These are phyloP conservation scores for Tulasnella sp. DNA, from an alignment of 768 basidiomycete species.

Conservation along the genomic window DNA sequence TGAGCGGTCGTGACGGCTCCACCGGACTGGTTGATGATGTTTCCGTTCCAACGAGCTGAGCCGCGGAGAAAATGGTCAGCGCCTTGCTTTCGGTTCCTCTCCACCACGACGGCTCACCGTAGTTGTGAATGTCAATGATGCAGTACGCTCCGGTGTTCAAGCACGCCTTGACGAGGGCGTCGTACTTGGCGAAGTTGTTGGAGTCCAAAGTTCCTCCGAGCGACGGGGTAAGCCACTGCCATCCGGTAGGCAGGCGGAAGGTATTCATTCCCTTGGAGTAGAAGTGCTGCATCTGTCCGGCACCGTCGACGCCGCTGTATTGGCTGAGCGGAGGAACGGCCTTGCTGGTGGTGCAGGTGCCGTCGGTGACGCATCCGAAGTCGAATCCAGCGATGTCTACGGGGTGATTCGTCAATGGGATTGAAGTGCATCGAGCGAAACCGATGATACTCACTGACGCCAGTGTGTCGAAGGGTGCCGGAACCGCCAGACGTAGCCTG, in stretches of 20 bases:
- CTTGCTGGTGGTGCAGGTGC: conserved; percentile 43
- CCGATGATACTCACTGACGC: conserved; percentile 19
- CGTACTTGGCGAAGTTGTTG: conserved; percentile 54
- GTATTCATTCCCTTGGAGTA: conserved; percentile 56
- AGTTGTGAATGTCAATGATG: conserved; percentile 53
- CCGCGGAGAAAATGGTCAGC: too few species aligned
- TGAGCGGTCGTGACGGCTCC: conserved; percentile 60
- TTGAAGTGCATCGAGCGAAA: conserved; percentile 30
- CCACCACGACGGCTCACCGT: conserved; percentile 42
- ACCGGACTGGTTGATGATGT: conserved; percentile 57
- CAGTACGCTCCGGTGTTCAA: conserved; percentile 56
- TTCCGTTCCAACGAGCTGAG: conserved; percentile 56
- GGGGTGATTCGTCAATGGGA: conserved; percentile 48
- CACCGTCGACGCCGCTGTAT: conserved; percentile 53
- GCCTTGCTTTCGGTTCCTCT: conserved; percentile 42
- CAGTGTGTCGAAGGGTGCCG: background rate
- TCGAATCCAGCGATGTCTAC: conserved; percentile 36
- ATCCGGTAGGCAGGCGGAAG: conserved; percentile 65
- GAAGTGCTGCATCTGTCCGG: conserved; percentile 65
- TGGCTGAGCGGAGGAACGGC: conserved; percentile 42
- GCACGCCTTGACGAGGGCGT: conserved; percentile 57
- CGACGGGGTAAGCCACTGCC: conserved; percentile 51
- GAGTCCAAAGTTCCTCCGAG: conserved; percentile 50
- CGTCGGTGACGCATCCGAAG: conserved; percentile 19
- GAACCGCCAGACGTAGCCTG: background rate